phyloP scores from a whole-genome alignment of 2,329 filamentous ascomycete genomes.

The Nemania sp. region DNA sequence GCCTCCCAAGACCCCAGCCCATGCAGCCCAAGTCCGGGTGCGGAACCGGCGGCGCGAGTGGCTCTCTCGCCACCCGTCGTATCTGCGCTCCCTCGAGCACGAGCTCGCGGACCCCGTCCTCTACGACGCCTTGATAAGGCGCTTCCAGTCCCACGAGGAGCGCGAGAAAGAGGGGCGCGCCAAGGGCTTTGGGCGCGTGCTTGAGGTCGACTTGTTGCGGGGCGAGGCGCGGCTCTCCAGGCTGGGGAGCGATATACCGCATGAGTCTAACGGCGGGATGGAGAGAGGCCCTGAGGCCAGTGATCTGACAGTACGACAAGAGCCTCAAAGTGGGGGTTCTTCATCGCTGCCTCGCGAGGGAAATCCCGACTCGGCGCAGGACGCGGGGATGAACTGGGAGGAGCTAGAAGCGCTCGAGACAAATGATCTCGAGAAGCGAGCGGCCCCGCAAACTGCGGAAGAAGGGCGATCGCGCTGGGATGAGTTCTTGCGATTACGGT shows the following conservation, averaged over 20 bases:
- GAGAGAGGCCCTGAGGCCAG: background rate
- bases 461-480: constrained; percentile 78
- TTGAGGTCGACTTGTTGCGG: constrained; percentile 81
- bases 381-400: constrained; percentile 46
- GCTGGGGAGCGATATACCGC: constrained; percentile 50
- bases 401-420: constrained; percentile 32
- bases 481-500: constrained; percentile 78
- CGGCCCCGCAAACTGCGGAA: constrained; percentile 63
- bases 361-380: background rate
- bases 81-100: constrained; percentile 70
- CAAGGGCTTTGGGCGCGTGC: constrained; percentile 82
- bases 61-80: constrained; percentile 77
- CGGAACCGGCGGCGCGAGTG: constrained; percentile 86
- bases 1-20: constrained; percentile 57
- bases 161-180: constrained; percentile 77
- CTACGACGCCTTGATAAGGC: constrained; percentile 83
- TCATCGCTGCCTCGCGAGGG: too few relatives aligned
- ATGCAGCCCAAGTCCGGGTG: constrained; percentile 63
- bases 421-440: constrained; percentile 26
- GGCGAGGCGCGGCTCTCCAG: constrained; percentile 80
- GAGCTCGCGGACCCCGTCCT: constrained; percentile 79
- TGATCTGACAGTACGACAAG: background rate
- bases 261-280: background rate
- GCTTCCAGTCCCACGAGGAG: constrained; percentile 79
- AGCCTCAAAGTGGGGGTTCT: too few relatives aligned